These are phyloP conservation scores for Myxozyma monticola DNA, from an alignment of 805 yeast species.

Conservation along the genomic window DNA sequence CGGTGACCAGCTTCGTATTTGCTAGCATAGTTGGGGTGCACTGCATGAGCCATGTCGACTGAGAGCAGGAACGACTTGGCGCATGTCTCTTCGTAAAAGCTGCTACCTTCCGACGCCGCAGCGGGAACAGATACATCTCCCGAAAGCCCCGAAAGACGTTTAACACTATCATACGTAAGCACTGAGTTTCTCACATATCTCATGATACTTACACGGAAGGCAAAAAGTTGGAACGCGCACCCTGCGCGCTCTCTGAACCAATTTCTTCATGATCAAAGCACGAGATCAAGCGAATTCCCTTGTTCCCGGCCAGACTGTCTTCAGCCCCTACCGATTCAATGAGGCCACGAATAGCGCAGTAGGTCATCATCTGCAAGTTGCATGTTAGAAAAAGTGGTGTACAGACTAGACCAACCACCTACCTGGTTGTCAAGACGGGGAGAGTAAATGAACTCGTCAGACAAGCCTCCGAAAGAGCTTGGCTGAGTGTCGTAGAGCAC, in stretches of 20 bases:
- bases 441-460: slow-evolving; percentile 86
- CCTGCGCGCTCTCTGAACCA: slow-evolving; percentile 92
- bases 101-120: not conserved
- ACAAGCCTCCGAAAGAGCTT: slow-evolving; percentile 81
- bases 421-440: slow-evolving; percentile 90
- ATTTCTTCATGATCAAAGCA: slow-evolving; percentile 95
- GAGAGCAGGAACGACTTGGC: slow-evolving; percentile 80
- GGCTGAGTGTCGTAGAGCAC: slow-evolving; percentile 81
- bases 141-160: slow-evolving; percentile 23
- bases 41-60: slow-evolving; percentile 96
- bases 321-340: slow-evolving; percentile 48
- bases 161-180: slow-evolving; percentile 23
- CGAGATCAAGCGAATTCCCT: slow-evolving; percentile 70
- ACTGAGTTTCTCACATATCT: not conserved
- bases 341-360: slow-evolving; percentile 71
- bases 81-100: slow-evolving; percentile 32
- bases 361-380: slow-evolving; percentile 48
- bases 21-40: slow-evolving; percentile 84
- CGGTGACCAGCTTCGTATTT: slow-evolving; percentile 76
- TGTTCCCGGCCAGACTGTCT: slow-evolving; percentile 46
- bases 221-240: slow-evolving; percentile 90
- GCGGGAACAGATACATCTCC: slow-evolving; percentile 34
- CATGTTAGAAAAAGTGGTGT: not conserved
- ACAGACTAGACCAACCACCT: slow-evolving; percentile 42
- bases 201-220: slow-evolving; percentile 55